Conservation (phyloP, 768 basidiomycete genomes). For the Lentinula detonsa region DNA sequence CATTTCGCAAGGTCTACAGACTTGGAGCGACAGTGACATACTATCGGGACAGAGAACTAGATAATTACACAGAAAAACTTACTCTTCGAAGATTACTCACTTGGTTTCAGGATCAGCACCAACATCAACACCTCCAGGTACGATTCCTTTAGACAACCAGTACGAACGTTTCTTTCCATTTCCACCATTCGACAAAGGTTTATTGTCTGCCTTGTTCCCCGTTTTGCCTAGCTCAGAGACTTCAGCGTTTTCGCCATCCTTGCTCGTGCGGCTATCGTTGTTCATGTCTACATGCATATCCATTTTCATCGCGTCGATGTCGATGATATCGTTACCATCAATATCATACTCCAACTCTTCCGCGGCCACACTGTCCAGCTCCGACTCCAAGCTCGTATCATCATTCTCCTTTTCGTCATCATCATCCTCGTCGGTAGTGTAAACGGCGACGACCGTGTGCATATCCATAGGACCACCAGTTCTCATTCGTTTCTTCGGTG, state of each 20-base stretch:
- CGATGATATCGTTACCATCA: background rate
- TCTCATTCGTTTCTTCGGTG: conserved; percentile 18
- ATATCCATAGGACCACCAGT: conserved; percentile 18
- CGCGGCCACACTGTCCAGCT: conserved; percentile 11
- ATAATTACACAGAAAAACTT: too few species aligned
- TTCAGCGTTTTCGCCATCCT: background rate
- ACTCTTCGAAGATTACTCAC: too few species aligned
- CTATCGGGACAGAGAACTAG: too few species aligned
- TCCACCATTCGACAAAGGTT: conserved; percentile 8
- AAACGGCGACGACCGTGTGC: conserved; percentile 20
- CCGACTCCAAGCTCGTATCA: conserved; percentile 18
- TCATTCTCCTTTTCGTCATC: conserved; percentile 26
- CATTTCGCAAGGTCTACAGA: too few species aligned
- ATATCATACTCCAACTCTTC: conserved; percentile 12
- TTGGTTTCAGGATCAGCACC: too few species aligned
- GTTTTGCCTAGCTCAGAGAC: background rate
- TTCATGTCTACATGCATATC: background rate
- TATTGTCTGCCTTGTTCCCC: background rate
- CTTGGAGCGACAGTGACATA: too few species aligned
- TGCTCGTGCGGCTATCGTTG: too few species aligned
- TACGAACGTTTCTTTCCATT: conserved; percentile 24
- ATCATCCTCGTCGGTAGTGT: conserved; percentile 20
- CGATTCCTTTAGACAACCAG: conserved; percentile 32
- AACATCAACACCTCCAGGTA: background rate
- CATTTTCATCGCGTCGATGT: too few species aligned